Conservation (phyloP, 139 green algal species). For the Eudorina sp. region DNA sequence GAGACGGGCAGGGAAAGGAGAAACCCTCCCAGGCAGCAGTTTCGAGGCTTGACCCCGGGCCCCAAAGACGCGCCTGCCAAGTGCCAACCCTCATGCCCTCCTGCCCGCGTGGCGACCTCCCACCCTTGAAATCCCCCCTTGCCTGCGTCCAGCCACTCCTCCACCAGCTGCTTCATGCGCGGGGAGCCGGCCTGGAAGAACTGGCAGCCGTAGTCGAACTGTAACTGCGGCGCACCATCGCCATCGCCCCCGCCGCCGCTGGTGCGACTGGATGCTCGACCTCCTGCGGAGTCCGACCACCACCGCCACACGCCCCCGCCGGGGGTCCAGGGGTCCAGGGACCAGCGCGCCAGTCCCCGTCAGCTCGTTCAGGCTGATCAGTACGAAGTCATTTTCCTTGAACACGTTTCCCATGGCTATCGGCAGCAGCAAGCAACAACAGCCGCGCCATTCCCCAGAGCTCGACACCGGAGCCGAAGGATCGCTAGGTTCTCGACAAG, state of each 20-base stretch:
- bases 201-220: slow-evolving; percentile 46
- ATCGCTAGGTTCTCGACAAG: too few species aligned
- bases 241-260: not conserved
- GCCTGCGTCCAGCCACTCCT: slow-evolving; percentile 10
- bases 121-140: not conserved
- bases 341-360: not conserved
- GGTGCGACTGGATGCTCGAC: slow-evolving; percentile 9
- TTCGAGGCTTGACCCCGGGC: not conserved
- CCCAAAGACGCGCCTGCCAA: not conserved
- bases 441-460: too few species aligned
- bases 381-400: too few species aligned
- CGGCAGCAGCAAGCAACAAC: too few species aligned
- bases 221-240: not conserved
- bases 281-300: slow-evolving; percentile 32
- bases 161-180: not conserved
- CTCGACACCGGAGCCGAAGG: too few species aligned
- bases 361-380: not conserved
- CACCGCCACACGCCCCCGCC: too few species aligned
- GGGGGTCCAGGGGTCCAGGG: not conserved
- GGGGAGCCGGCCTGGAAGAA: not conserved
- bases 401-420: too few species aligned
- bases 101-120: not conserved
- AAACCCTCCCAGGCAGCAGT: not conserved
- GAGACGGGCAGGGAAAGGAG: too few species aligned
- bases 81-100: not conserved